Base-by-base conservation (phyloP, 2,329 filamentous ascomycete species). In the Apiospora pterosperma region DNA sequence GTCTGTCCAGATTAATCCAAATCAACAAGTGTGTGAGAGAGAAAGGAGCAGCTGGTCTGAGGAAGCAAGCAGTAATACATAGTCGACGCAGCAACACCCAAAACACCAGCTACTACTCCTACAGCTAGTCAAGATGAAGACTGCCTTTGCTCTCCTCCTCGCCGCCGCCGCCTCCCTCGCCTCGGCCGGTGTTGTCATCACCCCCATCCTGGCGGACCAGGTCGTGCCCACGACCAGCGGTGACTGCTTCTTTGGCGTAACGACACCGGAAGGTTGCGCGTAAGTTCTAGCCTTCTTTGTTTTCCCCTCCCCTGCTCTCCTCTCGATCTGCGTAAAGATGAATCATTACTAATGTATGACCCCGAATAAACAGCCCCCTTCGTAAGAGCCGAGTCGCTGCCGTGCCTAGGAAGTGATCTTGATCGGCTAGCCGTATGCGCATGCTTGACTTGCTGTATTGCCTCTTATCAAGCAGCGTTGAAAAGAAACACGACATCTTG, bases 211-310 rank as follows among this genome's bases (percentile, higher is more conserved):
- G 48, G 65, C 72, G 25, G 76, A 87, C 67, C 84, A 87, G 73
- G 77, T 87, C 38, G 81, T 88, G n/a, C 70, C 76, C 34, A 82
- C 79, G 69, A 69, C 73, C 21, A 39, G 70, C 2, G 82, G 80
- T 34, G 85, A 88, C 72, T 88, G 85, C 72, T 84, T 81, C 69
- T 85, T 82, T 69, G 85, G 85, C 38, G 83, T 85, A 21, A 79
- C 81, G 5, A 88, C 85, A 36, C 84, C 85, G 5, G 76, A 80
- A 63, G 85, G 85, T 38, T 88, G 85, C 82, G 85, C 78, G 85
- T 88, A 72, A 69, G 84, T 79, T 12, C n/a, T 34, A 4, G 10
- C 6, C 6, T 2, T 1, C 36, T 23, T 19, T n/a, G 1, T 58
- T 34, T n/a, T n/a, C 16, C 23, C 28, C 39, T 42, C 39, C 2